phyloP scores from a whole-genome alignment of 2,329 filamentous ascomycete species.

The Colletotrichum abscissum region DNA sequence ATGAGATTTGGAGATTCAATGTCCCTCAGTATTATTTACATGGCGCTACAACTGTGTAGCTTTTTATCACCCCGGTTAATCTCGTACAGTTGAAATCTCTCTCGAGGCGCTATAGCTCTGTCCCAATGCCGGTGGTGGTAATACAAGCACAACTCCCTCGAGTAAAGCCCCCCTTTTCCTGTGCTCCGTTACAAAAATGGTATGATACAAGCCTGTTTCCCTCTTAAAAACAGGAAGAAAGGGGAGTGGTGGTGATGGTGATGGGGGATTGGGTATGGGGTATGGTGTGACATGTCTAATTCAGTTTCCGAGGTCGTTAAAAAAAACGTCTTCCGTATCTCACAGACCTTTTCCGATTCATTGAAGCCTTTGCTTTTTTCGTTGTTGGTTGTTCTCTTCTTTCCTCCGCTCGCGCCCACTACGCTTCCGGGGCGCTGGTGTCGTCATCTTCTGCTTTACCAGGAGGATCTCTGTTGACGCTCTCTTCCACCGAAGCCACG shows the following conservation, averaged over 20 bases:
- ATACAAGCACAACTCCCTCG: slow-evolving; percentile 1
- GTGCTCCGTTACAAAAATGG: slow-evolving; percentile 11
- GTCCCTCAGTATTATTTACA: slow-evolving; percentile 26
- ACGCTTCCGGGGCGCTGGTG: slow-evolving; percentile 3
- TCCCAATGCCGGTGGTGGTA: slow-evolving; percentile 13
- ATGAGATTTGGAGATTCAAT: slow-evolving; percentile 23
- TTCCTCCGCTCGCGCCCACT: neutral
- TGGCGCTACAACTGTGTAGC: slow-evolving; percentile 16
- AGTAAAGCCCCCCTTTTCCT: slow-evolving; percentile 6
- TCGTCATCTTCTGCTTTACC: neutral
- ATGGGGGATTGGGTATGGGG: neutral
- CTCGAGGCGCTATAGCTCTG: neutral
- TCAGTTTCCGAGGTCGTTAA: slow-evolving; percentile 5
- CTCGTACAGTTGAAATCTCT: slow-evolving; percentile 1
- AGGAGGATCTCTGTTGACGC: neutral
- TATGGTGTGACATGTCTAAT: slow-evolving; percentile 22
- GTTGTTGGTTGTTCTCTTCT: neutral
- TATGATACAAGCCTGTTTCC: slow-evolving; percentile 25
- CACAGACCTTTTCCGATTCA: neutral
- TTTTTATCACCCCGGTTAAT: neutral
- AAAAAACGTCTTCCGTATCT: neutral
- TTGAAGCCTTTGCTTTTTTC: neutral
- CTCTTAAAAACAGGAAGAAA: neutral
- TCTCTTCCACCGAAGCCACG: slow-evolving; percentile 22
- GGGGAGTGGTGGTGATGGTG: neutral